These are phyloP conservation scores for Claviceps maximensis DNA, from an alignment of 2,329 filamentous ascomycete species.

Conservation along the genomic window DNA sequence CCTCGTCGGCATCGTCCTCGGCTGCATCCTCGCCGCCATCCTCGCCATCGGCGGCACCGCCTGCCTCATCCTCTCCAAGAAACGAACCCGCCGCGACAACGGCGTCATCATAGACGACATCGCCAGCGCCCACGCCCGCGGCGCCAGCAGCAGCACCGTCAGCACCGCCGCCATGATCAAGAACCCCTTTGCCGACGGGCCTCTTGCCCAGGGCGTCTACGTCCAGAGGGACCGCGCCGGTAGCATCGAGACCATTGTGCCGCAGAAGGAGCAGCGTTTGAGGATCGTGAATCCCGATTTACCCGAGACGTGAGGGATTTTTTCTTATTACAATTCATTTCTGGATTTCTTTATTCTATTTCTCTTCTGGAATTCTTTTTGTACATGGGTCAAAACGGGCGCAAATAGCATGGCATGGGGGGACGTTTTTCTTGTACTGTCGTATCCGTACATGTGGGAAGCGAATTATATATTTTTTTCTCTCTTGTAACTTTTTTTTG, in stretches of 20 bases:
- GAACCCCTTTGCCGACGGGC: slow-evolving; percentile 2
- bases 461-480: too few relatives aligned
- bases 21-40: neutral
- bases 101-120: neutral
- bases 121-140: neutral
- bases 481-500: too few relatives aligned
- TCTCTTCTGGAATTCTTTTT: too few relatives aligned
- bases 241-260: slow-evolving; percentile 1
- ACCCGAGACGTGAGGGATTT: neutral
- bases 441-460: too few relatives aligned
- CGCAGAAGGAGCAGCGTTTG: neutral
- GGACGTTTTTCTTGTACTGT: too few relatives aligned
- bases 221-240: slow-evolving; percentile 1
- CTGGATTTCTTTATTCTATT: too few relatives aligned
- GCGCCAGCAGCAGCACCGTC: too few relatives aligned
- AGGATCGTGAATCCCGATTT: slow-evolving; percentile 3
- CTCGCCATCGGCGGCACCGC: neutral
- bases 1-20: slow-evolving; percentile 1
- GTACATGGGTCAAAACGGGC: too few relatives aligned
- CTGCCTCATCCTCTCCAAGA: neutral
- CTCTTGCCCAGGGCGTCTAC: neutral
- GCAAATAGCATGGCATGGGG: too few relatives aligned
- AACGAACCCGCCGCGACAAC: neutral
- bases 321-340: too few relatives aligned
- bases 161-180: neutral